These are phyloP conservation scores for Obelidium mucronatum DNA, from an alignment of 192 early-diverging fungal species.

Conservation along the genomic window DNA sequence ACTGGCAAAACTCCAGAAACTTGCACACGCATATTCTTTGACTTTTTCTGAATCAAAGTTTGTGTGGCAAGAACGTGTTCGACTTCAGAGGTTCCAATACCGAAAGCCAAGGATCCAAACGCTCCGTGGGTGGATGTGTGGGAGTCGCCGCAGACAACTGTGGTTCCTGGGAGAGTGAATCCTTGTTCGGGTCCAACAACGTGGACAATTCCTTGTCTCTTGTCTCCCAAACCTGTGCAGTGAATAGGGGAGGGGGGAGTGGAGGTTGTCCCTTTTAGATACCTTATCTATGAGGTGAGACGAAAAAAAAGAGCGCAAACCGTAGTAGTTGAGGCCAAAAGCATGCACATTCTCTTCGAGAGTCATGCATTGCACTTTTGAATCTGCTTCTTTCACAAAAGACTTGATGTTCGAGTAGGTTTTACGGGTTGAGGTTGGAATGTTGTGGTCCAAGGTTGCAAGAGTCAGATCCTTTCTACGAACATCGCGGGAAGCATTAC, in stretches of 20 bases:
- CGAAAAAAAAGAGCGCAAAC: constrained; percentile 46
- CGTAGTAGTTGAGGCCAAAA: constrained; percentile 64
- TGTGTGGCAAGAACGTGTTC: constrained; percentile 79
- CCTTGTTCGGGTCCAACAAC: constrained; percentile 80
- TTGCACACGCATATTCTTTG: constrained; percentile 71
- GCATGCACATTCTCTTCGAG: constrained; percentile 68
- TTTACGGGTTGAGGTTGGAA: constrained; percentile 50
- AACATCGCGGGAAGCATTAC: constrained; percentile 60
- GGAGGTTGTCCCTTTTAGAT: background rate
- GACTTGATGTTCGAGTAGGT: constrained; percentile 61
- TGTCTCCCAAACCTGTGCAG: constrained; percentile 71
- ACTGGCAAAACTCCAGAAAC: constrained; percentile 56
- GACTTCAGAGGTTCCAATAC: constrained; percentile 79
- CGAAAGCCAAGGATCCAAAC: constrained; percentile 76
- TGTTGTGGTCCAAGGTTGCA: constrained; percentile 80
- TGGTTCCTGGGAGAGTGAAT: constrained; percentile 76
- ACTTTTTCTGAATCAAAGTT: constrained; percentile 71
- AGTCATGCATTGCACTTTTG: constrained; percentile 66
- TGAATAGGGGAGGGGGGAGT: background rate
- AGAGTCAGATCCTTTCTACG: constrained; percentile 70
- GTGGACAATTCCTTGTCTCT: constrained; percentile 76
- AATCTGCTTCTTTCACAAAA: constrained; percentile 71
- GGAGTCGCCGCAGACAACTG: constrained; percentile 76
- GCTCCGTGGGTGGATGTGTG: constrained; percentile 80
- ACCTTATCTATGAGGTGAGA: background rate